These are phyloP conservation scores for Gremmenia infestans DNA, from an alignment of 2,329 filamentous ascomycete genomes.

Conservation along the genomic window DNA sequence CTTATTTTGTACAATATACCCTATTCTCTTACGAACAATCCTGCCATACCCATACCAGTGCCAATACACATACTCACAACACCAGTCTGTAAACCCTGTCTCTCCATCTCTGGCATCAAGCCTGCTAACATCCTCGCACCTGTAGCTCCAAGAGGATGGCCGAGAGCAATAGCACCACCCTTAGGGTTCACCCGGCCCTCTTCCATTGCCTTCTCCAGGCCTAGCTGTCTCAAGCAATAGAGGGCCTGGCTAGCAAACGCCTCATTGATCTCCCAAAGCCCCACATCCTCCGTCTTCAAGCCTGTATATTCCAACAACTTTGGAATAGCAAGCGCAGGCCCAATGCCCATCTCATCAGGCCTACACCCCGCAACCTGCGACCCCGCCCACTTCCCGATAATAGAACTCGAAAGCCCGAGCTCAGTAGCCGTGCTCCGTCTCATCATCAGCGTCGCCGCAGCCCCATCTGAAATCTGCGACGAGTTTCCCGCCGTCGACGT, in stretches of 20 bases:
- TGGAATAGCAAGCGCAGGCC: slow-evolving; percentile 81
- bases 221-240: slow-evolving; percentile 67
- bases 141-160: slow-evolving; percentile 86
- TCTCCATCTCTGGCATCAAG: slow-evolving; percentile 61
- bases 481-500: slow-evolving; percentile 81
- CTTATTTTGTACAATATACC: slow-evolving; percentile 1
- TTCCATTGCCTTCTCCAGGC: slow-evolving; percentile 57
- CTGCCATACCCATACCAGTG: slow-evolving; percentile 74
- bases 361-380: slow-evolving; percentile 71
- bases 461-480: slow-evolving; percentile 82
- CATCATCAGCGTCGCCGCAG: slow-evolving; percentile 80
- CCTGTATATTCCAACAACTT: slow-evolving; percentile 68
- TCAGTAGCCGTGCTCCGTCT: slow-evolving; percentile 71
- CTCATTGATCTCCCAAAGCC: slow-evolving; percentile 93
- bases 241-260: slow-evolving; percentile 63
- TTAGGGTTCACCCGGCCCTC: slow-evolving; percentile 78
- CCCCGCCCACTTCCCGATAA: slow-evolving; percentile 80
- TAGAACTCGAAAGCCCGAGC: slow-evolving; percentile 61
- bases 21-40: slow-evolving; percentile 61
- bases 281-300: slow-evolving; percentile 63
- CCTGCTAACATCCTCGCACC: slow-evolving; percentile 70
- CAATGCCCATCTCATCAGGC: slow-evolving; percentile 92
- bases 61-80: slow-evolving; percentile 90
- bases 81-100: slow-evolving; percentile 67
- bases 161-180: slow-evolving; percentile 89